phyloP scores from a whole-genome alignment of 2,329 filamentous ascomycete species.

The Colletotrichum costaricense region DNA sequence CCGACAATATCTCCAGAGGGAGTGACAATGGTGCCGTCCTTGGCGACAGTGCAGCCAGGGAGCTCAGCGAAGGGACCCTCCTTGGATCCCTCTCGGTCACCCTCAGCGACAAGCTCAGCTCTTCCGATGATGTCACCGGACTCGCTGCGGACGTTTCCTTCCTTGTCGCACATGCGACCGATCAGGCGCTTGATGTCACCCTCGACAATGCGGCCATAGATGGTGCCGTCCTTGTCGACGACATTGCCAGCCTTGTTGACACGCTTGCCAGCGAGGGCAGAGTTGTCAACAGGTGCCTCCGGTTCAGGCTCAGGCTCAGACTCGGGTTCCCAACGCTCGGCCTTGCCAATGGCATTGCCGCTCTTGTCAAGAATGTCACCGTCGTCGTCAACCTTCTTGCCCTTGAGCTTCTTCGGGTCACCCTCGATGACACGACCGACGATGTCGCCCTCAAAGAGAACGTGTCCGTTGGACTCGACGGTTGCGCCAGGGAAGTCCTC shows the following conservation, averaged over 20 bases:
- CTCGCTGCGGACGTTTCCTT: constrained; percentile 79
- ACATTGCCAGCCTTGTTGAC: constrained; percentile 78
- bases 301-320: constrained; percentile 56
- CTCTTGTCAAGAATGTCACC: constrained; percentile 75
- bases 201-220: constrained; percentile 75
- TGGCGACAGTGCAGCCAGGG: constrained; percentile 72
- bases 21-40: constrained; percentile 76
- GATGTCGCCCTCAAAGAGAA: constrained; percentile 63
- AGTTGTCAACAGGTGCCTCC: constrained; percentile 65
- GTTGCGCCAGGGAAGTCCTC: constrained; percentile 67
- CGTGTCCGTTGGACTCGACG: constrained; percentile 64
- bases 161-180: constrained; percentile 77
- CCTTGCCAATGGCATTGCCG: constrained; percentile 75
- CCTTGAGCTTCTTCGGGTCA: constrained; percentile 71
- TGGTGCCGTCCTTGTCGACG: constrained; percentile 64
- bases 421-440: constrained; percentile 73
- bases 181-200: constrained; percentile 72
- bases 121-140: constrained; percentile 77
- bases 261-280: constrained; percentile 74
- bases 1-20: constrained; percentile 78
- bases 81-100: constrained; percentile 70
- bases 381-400: constrained; percentile 75
- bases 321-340: constrained; percentile 74
- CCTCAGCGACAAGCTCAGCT: constrained; percentile 75
- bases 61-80: constrained; percentile 78